Evolutionary conservation across 2,329 filamentous ascomycete species (phyloP), one percentile per base, ranked within the genome.

Genomic region (Pseudogymnoascus verrucosus): DNA sequence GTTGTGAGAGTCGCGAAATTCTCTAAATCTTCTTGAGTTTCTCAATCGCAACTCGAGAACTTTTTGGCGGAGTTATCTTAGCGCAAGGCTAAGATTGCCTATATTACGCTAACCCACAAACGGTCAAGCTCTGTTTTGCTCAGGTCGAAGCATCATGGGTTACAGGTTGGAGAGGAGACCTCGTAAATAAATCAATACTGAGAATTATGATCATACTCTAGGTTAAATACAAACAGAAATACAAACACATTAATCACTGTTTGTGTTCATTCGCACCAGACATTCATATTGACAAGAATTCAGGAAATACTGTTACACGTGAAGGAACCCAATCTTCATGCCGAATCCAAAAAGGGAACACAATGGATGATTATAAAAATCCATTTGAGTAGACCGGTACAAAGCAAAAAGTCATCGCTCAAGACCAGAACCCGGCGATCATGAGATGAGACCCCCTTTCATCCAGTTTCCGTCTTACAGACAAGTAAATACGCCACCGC

Each of bases 1-100:
- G 28, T 63, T 47, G 59, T 63, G 21, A 37, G 62, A 63, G 34
- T 65, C 63, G 42, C 69, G 69, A 69, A 72, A 71, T 70, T 26
- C 39, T 62, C 34, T 42, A 57, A 63, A 44, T 31, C 31, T 31
- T 62, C 39, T 31, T 65, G 63, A 59, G 57, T 37, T 65, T 63
- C 60, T 65, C 28, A 42, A 59, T 39, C 31, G 44, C 28, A 44
- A 63, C 57, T 63, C 65, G 64, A 63, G 62, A 66, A 62, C 61
- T 61, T 61, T 61, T 61, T 61, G 59, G 61, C 40, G 37, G 61
- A 62, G 61, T 62, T 62, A 62, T 62, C 59, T 61, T 61, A 61
- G 59, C 59, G 59, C 59, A 4, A 42, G 36, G 59, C 59, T 61
- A 61, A 61, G 34, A 61, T 61, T 57, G 28, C 5, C 4, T 34